These are phyloP conservation scores for Penicillium sp. DNA, from an alignment of 2,329 filamentous ascomycete species.

Conservation along the genomic window DNA sequence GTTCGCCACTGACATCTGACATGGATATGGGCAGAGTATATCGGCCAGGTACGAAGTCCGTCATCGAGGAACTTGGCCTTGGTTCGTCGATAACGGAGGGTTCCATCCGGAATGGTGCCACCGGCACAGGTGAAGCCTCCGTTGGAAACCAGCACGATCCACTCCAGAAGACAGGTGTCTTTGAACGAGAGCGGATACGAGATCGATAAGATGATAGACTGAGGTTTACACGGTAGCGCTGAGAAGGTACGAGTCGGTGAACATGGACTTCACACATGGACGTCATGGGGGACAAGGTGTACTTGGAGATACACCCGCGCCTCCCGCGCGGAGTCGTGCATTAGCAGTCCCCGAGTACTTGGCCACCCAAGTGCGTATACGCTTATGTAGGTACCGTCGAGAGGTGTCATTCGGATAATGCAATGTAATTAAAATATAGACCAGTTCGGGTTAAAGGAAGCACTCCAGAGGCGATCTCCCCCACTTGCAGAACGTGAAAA, in stretches of 20 bases:
- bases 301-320: neutral
- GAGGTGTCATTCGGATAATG: neutral
- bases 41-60: neutral
- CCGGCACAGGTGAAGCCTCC: neutral
- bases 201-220: slow-evolving; percentile 11
- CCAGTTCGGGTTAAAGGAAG: neutral
- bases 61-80: too few species aligned
- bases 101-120: slow-evolving; percentile 7
- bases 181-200: slow-evolving; percentile 1
- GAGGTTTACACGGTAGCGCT: slow-evolving; percentile 3
- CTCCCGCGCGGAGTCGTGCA: neutral
- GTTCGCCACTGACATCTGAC: neutral
- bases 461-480: neutral
- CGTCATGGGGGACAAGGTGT: neutral
- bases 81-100: too few species aligned
- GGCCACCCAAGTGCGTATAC: neutral
- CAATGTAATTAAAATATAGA: neutral
- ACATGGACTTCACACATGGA: neutral
- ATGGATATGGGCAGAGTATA: too few species aligned
- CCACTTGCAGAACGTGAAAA: neutral
- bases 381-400: neutral
- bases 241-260: neutral
- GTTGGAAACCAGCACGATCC: slow-evolving; percentile 1
- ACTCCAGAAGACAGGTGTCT: neutral
- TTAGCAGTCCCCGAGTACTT: neutral